These are phyloP conservation scores for Fraxinus cuspidata DNA, from an alignment of 257 asterid genomes.

Conservation along the genomic window DNA sequence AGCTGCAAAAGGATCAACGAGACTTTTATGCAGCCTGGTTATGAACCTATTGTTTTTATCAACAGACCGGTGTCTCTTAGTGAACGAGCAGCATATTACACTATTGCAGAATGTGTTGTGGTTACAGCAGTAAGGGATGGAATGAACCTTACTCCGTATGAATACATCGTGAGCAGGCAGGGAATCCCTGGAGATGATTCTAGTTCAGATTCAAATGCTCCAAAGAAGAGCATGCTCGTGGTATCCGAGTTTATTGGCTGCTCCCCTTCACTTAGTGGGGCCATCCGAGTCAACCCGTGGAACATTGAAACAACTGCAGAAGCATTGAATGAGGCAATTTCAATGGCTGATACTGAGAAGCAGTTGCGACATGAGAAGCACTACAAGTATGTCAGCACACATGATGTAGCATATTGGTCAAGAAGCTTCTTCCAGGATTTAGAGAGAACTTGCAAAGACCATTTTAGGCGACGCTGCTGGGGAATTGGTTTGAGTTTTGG, in stretches of 20 bases:
- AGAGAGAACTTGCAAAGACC: conserved; percentile 54
- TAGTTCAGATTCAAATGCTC: conserved; percentile 27
- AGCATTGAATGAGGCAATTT: conserved; percentile 49
- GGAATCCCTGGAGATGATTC: conserved; percentile 37
- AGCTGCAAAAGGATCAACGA: conserved; percentile 45
- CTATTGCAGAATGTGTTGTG: conserved; percentile 49
- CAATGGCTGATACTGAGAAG: conserved; percentile 52
- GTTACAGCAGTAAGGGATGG: conserved; percentile 63
- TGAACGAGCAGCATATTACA: conserved; percentile 49
- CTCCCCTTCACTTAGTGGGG: conserved; percentile 60
- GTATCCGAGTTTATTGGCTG: conserved; percentile 61
- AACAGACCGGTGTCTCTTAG: conserved; percentile 42
- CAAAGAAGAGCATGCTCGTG: conserved; percentile 49
- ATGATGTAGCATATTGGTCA: conserved; percentile 59
- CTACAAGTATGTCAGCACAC: conserved; percentile 51
- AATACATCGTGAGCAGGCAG: conserved; percentile 47
- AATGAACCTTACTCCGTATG: conserved; percentile 58
- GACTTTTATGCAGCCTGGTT: conserved; percentile 45
- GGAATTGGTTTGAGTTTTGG: conserved; percentile 56
- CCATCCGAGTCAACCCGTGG: conserved; percentile 59
- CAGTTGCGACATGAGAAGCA: conserved; percentile 60
- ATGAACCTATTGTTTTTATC: conserved; percentile 48
- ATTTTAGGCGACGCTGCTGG: conserved; percentile 51
- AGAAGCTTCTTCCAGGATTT: conserved; percentile 56
- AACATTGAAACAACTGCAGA: conserved; percentile 52